Evolutionary conservation across 2,329 filamentous ascomycete species (phyloP).

Genomic region (Leptosphaerulina australis): DNA sequence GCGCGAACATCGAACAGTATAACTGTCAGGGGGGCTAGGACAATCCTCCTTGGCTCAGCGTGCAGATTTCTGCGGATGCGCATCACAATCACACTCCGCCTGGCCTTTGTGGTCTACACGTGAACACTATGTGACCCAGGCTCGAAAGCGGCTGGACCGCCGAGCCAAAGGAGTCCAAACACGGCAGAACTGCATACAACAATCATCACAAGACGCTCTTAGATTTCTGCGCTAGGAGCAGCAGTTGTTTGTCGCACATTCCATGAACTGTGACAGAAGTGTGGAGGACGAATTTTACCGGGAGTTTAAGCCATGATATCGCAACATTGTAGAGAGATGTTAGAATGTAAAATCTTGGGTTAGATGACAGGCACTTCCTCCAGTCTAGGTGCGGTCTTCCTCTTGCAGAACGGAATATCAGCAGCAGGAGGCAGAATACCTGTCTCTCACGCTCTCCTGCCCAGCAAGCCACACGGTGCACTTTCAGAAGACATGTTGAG

Average conservation of each 20-base stretch:
- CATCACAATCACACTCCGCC: neutral
- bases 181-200: constrained; percentile 11
- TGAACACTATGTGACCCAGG: constrained; percentile 3
- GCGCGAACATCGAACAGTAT: neutral
- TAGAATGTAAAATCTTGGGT: neutral
- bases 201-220: constrained; percentile 4
- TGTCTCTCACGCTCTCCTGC: neutral
- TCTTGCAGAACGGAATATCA: neutral
- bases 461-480: constrained; percentile 9
- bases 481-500: constrained; percentile 13
- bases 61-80: neutral
- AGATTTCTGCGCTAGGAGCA: neutral
- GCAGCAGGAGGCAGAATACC: neutral
- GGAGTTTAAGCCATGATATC: neutral
- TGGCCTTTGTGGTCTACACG: neutral
- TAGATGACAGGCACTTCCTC: neutral
- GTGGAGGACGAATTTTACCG: neutral
- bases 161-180: constrained; percentile 11
- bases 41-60: neutral
- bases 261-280: neutral
- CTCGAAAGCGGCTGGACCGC: constrained; percentile 12
- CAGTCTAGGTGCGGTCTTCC: neutral
- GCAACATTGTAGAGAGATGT: neutral
- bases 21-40: neutral
- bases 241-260: neutral